A percentile compares a stretch with the other conserved stretches of the same genome.
These are phyloP conservation scores for Pichia sp. DNA, from an alignment of 1,139 yeast species.

Conservation along the genomic window DNA sequence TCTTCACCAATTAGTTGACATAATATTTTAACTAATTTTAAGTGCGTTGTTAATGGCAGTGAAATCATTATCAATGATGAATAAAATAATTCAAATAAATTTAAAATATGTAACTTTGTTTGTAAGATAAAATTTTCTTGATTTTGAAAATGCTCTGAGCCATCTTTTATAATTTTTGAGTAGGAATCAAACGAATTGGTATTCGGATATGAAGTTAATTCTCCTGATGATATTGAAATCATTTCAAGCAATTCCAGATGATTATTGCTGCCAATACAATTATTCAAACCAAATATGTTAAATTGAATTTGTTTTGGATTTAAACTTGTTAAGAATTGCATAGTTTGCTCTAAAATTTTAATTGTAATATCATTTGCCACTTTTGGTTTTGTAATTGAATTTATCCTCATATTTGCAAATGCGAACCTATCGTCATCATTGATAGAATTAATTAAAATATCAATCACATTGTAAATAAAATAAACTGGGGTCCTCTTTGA, in stretches of 20 bases:
- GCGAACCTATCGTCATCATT: slow-evolving; percentile 31
- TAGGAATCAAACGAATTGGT: slow-evolving; percentile 25
- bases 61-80: slow-evolving; percentile 7
- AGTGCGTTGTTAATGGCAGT: slow-evolving; percentile 4
- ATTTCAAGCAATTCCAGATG: slow-evolving; percentile 29
- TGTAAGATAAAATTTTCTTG: slow-evolving; percentile 30
- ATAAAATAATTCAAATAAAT: slow-evolving; percentile 29
- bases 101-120: slow-evolving; percentile 35
- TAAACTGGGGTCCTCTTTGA: slow-evolving; percentile 26
- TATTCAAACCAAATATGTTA: slow-evolving; percentile 46
- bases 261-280: slow-evolving; percentile 46
- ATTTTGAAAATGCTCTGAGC: neutral
- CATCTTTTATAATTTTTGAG: slow-evolving; percentile 10
- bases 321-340: slow-evolving; percentile 31
- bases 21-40: slow-evolving; percentile 6
- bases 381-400: slow-evolving; percentile 5
- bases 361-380: slow-evolving; percentile 18
- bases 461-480: slow-evolving; percentile 32
- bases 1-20: slow-evolving; percentile 38
- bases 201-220: slow-evolving; percentile 16
- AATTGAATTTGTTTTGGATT: slow-evolving; percentile 34
- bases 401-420: slow-evolving; percentile 16
- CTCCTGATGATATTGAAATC: slow-evolving; percentile 21
- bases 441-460: slow-evolving; percentile 38
- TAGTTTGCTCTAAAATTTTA: slow-evolving; percentile 26